Evolutionary conservation across 441 rosid species (phyloP).

Genomic region (Pelargonium cotyledonis): DNA sequence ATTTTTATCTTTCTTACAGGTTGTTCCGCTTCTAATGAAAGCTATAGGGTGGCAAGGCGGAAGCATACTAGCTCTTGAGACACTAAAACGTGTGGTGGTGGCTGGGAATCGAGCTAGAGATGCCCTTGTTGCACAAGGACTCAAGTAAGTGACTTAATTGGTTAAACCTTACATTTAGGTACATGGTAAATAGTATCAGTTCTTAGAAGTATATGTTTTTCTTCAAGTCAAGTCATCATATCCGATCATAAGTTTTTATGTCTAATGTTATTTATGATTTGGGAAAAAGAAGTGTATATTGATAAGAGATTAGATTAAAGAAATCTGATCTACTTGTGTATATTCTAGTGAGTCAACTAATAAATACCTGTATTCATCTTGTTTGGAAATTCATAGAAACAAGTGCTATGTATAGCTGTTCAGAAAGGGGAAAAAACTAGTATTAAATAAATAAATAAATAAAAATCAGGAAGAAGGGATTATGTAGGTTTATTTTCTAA

Average conservation of each 20-base stretch:
- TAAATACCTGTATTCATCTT: too few relatives aligned
- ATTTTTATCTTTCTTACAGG: slow-evolving; percentile 38
- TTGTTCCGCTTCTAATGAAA: slow-evolving; percentile 99
- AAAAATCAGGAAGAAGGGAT: too few relatives aligned
- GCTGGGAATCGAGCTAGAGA: slow-evolving; percentile 99
- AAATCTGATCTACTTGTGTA: too few relatives aligned
- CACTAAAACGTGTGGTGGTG: slow-evolving; percentile 93
- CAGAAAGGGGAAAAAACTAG: too few relatives aligned
- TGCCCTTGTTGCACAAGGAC: slow-evolving; percentile 97
- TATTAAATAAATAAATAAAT: too few relatives aligned
- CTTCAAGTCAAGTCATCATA: not conserved
- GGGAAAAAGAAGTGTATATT: not conserved
- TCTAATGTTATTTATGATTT: not conserved
- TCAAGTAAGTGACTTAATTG: slow-evolving; percentile 52
- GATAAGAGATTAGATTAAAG: too few relatives aligned
- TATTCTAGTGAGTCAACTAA: too few relatives aligned
- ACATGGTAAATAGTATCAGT: too few relatives aligned
- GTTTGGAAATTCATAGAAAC: too few relatives aligned
- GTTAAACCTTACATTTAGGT: not conserved
- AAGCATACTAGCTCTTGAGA: slow-evolving; percentile 97
- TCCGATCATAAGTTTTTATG: not conserved
- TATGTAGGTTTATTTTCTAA: too few relatives aligned
- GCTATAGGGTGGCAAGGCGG: slow-evolving; percentile 99
- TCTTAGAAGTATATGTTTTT: not conserved
- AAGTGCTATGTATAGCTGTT: too few relatives aligned